A percentile compares a stretch with the other conserved stretches of the same genome.
phyloP scores from a whole-genome alignment of 202 grass and related monocot species.

The Setaria italica region DNA sequence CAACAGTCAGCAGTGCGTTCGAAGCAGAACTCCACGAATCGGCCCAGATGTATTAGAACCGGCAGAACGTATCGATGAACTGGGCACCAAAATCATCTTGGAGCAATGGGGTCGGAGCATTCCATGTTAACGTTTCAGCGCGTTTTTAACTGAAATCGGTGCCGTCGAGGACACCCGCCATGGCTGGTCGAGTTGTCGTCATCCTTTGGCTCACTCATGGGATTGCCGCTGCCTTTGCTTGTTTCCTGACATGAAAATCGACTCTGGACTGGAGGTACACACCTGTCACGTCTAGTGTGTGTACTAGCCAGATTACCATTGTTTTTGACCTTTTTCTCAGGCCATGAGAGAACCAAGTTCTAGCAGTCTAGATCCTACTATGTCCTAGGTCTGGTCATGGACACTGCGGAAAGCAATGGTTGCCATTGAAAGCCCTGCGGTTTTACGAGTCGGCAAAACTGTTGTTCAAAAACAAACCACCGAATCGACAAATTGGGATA shows the following conservation, averaged over 20 bases:
- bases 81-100: background rate
- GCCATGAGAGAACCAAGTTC: background rate
- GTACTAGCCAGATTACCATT: no score
- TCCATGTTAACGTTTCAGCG: background rate
- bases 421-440: background rate
- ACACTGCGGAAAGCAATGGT: conserved; percentile 34
- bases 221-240: no score
- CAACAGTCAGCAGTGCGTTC: no score
- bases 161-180: background rate
- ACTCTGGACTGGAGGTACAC: no score
- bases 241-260: no score
- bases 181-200: background rate
- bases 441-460: background rate
- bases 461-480: conserved; percentile 26
- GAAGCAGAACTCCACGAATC: background rate
- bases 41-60: background rate
- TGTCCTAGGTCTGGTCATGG: background rate
- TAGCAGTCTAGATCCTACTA: background rate
- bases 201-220: background rate
- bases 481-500: background rate
- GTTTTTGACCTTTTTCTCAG: no score
- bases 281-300: no score
- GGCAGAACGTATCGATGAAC: background rate
- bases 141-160: background rate
- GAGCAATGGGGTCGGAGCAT: background rate